phyloP scores from a whole-genome alignment of 495 filamentous ascomycete species.

The Staphylotrichum tortipilum region DNA sequence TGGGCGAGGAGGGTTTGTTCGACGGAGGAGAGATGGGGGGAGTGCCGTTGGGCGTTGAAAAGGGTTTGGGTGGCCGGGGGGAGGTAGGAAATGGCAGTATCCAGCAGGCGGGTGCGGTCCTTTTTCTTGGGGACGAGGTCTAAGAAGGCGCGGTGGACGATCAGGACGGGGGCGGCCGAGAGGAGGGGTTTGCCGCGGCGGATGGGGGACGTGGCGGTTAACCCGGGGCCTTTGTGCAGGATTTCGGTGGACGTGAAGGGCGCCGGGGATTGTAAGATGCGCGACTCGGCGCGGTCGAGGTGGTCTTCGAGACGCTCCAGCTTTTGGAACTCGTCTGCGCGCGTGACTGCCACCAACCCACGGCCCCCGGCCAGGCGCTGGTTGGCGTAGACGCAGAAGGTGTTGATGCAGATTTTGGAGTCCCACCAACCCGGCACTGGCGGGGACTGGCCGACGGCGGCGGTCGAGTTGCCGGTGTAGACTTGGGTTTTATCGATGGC shows the following conservation, averaged over 20 bases:
- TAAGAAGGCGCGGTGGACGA: slow-evolving; percentile 27
- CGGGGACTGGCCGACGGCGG: neutral
- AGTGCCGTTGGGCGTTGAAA: slow-evolving; percentile 20
- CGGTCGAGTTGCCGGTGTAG: slow-evolving; percentile 20
- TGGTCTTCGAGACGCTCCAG: slow-evolving; percentile 16
- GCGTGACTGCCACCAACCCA: slow-evolving; percentile 24
- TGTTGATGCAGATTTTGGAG: slow-evolving; percentile 22
- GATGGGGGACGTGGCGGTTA: slow-evolving; percentile 18
- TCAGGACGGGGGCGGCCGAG: slow-evolving; percentile 19
- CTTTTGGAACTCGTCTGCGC: slow-evolving; percentile 17
- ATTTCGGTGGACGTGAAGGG: slow-evolving; percentile 12
- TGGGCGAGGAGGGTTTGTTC: slow-evolving; percentile 21
- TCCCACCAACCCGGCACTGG: slow-evolving; percentile 22
- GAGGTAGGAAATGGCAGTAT: slow-evolving; percentile 23
- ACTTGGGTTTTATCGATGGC: slow-evolving; percentile 18
- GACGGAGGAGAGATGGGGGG: slow-evolving; percentile 8
- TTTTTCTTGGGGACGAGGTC: slow-evolving; percentile 10
- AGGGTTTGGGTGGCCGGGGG: slow-evolving; percentile 16
- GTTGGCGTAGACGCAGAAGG: slow-evolving; percentile 32
- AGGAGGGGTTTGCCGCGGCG: slow-evolving; percentile 23
- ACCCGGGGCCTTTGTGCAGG: slow-evolving; percentile 21
- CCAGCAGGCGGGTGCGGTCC: slow-evolving; percentile 22
- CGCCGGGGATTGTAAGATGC: slow-evolving; percentile 15
- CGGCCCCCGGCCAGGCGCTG: slow-evolving; percentile 15
- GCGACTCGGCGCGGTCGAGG: slow-evolving; percentile 18